phyloP scores from a whole-genome alignment of 345 rosid genomes.

The Moringa oleifera region DNA sequence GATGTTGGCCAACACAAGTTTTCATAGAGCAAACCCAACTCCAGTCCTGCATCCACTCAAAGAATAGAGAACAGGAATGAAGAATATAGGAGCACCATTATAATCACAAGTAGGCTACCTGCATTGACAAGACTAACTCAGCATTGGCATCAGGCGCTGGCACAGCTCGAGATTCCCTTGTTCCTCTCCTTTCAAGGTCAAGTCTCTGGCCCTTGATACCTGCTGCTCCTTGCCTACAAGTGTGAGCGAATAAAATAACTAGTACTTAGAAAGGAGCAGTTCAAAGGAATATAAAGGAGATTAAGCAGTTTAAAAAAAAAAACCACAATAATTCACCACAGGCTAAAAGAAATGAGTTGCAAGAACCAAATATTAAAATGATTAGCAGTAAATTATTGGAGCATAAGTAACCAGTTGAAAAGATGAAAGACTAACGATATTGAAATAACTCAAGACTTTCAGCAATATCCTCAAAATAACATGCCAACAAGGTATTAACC shows the following conservation, averaged over 20 bases:
- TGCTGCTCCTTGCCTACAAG: slow-evolving; percentile 66
- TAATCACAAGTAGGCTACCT: slow-evolving; percentile 36
- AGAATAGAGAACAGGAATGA: neutral
- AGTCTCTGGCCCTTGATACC: slow-evolving; percentile 70
- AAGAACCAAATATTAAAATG: neutral
- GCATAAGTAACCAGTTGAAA: too few relatives aligned
- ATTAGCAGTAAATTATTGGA: too few relatives aligned
- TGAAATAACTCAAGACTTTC: neutral
- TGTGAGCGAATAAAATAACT: neutral
- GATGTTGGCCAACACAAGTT: neutral
- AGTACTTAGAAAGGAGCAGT: neutral
- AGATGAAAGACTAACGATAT: neutral
- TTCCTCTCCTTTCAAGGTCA: slow-evolving; percentile 66
- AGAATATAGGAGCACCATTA: neutral
- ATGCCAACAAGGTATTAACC: too few relatives aligned
- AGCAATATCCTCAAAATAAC: too few relatives aligned
- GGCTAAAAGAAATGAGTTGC: neutral
- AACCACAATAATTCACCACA: slow-evolving; percentile 1
- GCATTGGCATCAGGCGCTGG: slow-evolving; percentile 98
- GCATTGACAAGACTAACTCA: slow-evolving; percentile 73
- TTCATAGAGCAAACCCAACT: neutral
- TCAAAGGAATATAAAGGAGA: neutral
- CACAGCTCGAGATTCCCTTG: slow-evolving; percentile 83
- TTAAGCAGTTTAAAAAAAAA: slow-evolving; percentile 1
- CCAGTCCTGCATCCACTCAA: neutral